Base-by-base conservation (phyloP, 129 eudicot species). In the Flaveria brownii region DNA sequence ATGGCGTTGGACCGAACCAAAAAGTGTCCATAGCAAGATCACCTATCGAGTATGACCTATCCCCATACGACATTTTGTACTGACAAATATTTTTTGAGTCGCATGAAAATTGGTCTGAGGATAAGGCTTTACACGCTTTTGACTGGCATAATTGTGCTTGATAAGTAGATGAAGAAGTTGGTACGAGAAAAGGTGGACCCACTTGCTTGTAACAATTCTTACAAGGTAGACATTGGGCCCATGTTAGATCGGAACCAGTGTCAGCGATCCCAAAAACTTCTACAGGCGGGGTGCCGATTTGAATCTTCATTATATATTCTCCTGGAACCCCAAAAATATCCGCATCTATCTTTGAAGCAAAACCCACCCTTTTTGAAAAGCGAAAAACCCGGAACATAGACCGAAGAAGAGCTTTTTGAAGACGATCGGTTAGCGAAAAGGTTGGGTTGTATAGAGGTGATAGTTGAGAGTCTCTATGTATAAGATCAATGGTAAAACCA, bases 141-240 rank as follows among this genome's bases (percentile, higher is more conserved):
- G 96, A 68, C 1, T 77, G 45, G 41, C 98, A 94, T 0, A 87
- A 55, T 5, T 78, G 8, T 0, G n/a, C 6, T 33, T 62, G 78
- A 75, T 85, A 94, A 28, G 91, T 70, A 2, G 78, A 70, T 9
- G 96, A 82, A 1, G 64, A 63, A 0, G 22, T 8, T 3, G 98
- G 96, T 6, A 80, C 75, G 9, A 90, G 87, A 17, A 84, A 17
- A 0, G 97, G 93, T 6, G 92, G 90, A 2, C 39, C 6, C 6
- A 5, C 16, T 83, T 90, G 98, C 9, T 86, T 71, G 85, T 63
- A 89, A 57, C 93, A 92, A 1, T 77, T 8, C 1, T 22, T 4
- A 65, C 97, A 92, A 0, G 96, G 93, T 25, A 47, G 15, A 69
- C 97, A 92, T 22, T 89, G 96, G 23, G 82, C 80, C 96, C 97